phyloP scores from a whole-genome alignment of 108 stramenopile genomes.

The Discostella stelligeroides region DNA sequence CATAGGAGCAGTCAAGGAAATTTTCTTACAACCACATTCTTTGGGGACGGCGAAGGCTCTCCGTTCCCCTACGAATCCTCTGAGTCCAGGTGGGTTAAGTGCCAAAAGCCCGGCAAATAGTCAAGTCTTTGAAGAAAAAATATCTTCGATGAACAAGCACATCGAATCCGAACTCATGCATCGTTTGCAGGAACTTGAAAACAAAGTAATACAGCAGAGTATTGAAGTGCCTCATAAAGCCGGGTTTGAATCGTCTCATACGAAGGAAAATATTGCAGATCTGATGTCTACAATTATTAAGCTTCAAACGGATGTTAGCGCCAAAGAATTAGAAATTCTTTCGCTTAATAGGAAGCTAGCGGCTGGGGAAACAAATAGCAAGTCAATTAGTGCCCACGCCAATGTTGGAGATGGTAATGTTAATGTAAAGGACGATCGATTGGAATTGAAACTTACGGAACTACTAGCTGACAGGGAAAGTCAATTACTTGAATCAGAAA shows the following conservation, averaged over 20 bases:
- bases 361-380: neutral
- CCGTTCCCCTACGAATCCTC: neutral
- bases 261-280: constrained; percentile 20
- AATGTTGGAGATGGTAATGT: constrained; percentile 38
- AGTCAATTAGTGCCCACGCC: constrained; percentile 6
- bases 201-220: constrained; percentile 38
- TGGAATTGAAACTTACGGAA: neutral
- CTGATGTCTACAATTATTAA: constrained; percentile 31
- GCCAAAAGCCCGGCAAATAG: constrained; percentile 4
- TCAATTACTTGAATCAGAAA: constrained; percentile 19
- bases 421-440: constrained; percentile 8
- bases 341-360: constrained; percentile 36
- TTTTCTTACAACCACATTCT: neutral
- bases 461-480: neutral
- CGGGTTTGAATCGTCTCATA: constrained; percentile 3
- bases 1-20: neutral
- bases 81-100: neutral
- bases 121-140: constrained; percentile 43
- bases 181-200: constrained; percentile 42
- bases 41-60: neutral
- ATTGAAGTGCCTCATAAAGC: constrained; percentile 1
- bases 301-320: constrained; percentile 40
- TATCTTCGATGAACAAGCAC: constrained; percentile 36
- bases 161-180: constrained; percentile 49
- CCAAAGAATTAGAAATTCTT: constrained; percentile 52